phyloP scores from a whole-genome alignment of 148 eudicot species.

The Heliosperma pusillum region DNA sequence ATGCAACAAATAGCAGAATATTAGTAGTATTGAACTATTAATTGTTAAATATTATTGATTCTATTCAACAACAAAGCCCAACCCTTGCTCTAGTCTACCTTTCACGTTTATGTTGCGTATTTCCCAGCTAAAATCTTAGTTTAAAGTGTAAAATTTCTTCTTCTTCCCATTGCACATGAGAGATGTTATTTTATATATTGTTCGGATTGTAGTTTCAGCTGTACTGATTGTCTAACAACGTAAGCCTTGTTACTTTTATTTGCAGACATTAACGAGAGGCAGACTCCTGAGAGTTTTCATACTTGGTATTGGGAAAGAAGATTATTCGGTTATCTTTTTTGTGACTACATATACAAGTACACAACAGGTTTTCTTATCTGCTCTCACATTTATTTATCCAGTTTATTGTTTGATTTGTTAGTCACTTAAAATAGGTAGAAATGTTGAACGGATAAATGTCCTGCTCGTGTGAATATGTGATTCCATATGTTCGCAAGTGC shows the following conservation, averaged over 20 bases:
- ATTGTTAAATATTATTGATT: too few species aligned
- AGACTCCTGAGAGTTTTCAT: constrained; percentile 65
- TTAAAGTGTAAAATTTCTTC: too few species aligned
- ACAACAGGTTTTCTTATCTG: constrained; percentile 47
- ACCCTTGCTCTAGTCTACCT: too few species aligned
- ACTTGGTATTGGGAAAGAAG: constrained; percentile 81
- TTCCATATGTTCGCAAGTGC: not conserved
- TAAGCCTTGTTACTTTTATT: not conserved
- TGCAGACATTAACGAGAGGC: constrained; percentile 76
- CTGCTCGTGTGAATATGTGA: not conserved
- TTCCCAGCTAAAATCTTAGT: not conserved
- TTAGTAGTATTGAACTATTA: too few species aligned
- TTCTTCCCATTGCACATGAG: too few species aligned
- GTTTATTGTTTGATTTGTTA: not conserved
- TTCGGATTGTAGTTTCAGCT: not conserved
- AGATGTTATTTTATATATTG: not conserved
- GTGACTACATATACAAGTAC: constrained; percentile 48
- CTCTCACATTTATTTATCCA: not conserved
- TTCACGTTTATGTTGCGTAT: not conserved
- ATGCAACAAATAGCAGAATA: too few species aligned
- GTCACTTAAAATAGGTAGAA: not conserved
- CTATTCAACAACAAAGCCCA: not conserved
- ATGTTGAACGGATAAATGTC: not conserved
- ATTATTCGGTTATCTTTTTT: constrained; percentile 83
- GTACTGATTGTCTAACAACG: not conserved